These are phyloP conservation scores for Cryptosporidium canis DNA, from an alignment of 169 alveolate genomes.

Conservation along the genomic window DNA sequence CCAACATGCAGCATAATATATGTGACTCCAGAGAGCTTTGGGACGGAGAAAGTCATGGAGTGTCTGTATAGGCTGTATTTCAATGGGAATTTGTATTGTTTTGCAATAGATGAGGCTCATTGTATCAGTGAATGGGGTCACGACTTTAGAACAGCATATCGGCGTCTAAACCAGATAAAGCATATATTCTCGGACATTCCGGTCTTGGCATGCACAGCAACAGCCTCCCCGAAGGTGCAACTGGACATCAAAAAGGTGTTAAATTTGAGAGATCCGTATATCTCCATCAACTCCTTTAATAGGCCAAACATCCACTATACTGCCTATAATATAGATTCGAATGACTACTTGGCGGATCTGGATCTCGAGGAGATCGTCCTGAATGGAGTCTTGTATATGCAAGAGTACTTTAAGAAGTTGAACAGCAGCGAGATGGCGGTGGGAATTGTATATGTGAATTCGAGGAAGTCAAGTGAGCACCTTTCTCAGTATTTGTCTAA, in stretches of 20 bases:
- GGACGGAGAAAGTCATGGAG: constrained; percentile 74
- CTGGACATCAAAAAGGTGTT: constrained; percentile 90
- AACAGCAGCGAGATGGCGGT: background rate
- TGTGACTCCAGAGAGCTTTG: constrained; percentile 86
- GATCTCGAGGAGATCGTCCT: constrained; percentile 22
- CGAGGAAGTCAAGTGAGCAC: constrained; percentile 13
- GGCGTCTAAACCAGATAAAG: constrained; percentile 86
- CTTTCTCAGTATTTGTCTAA: constrained; percentile 31
- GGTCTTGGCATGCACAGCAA: constrained; percentile 95
- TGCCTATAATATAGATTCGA: constrained; percentile 63
- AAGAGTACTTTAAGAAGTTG: background rate
- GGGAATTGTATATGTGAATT: constrained; percentile 61
- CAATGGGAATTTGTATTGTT: constrained; percentile 80
- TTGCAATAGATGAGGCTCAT: constrained; percentile 91
- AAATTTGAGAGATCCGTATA: constrained; percentile 80
- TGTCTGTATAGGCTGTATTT: constrained; percentile 77
- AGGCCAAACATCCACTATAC: constrained; percentile 90
- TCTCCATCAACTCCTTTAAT: constrained; percentile 85
- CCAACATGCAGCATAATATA: constrained; percentile 76
- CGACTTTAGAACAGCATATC: constrained; percentile 88
- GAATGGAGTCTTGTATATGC: constrained; percentile 19
- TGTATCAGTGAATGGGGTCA: constrained; percentile 93
- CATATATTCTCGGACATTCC: constrained; percentile 91
- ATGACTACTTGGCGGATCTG: constrained; percentile 20
- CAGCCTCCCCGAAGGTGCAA: constrained; percentile 95